Base-by-base conservation (phyloP, 2,329 filamentous ascomycete species). In the Tolypocladium tropicale region DNA sequence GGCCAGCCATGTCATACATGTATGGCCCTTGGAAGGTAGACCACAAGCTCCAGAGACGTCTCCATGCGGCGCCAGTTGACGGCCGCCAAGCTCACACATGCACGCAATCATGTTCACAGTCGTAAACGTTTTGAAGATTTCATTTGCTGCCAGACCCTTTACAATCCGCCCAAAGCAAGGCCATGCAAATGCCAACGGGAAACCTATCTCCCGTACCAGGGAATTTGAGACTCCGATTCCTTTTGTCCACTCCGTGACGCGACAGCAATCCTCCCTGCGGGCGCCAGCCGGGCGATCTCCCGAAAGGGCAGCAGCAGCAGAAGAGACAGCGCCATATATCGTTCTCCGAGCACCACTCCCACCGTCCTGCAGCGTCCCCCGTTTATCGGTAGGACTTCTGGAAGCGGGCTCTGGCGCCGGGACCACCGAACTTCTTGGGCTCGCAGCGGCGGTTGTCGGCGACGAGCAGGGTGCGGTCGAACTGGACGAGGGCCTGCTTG, bases 331-430 rank as follows among this genome's bases (percentile, higher is more conserved):
- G 16, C n/a, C 30, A 46, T 6, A 30, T 32, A 18, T 59, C 58
- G 55, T 52, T 55, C 53, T 39, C 56, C 59, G 43, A 36, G 28
- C 25, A 21, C 4, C 37, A 23, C 3, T 10, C 23, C 25, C 10
- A n/a, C 23, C 23, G 25, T 32, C 25, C 52, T 7, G 23, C 36
- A 21, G 10, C 21, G 2, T 32, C 23, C 14, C n/a, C 52, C 37
- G 63, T 69, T 90, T 93, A 96, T 92, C 92, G 90, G 87, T 96
- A 96, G 68, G 92, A 96, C 84, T 96, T 96, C 84, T 97, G 93
- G 92, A 90, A 97, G 76, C 92, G 88, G 74, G 93, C 83, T 75
- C 93, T 88, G 75, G 94, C 93, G 85, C 93, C 93, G 70, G 85
- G 88, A 89, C 89, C 89, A 76, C 86, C 86, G 74, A 90, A 90